Evolutionary conservation across 257 asterid species (phyloP).

Genomic region (Nemophila menziesii): DNA sequence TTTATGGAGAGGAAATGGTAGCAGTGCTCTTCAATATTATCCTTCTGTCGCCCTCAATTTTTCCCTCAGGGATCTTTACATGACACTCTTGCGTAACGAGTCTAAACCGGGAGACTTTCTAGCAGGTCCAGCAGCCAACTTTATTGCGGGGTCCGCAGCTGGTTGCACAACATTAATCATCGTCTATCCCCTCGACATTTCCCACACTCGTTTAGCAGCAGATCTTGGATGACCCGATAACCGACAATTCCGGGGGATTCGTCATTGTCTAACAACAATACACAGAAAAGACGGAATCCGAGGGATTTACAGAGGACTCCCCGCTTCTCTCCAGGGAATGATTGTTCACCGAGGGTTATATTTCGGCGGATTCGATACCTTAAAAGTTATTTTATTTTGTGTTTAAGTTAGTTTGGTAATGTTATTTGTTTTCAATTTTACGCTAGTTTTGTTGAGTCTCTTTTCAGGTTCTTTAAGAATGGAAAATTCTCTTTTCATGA

Average conservation of each 20-base stretch:
- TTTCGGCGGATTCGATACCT: conserved; percentile 80
- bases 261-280: conserved; percentile 60
- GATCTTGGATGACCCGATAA: conserved; percentile 67
- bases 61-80: conserved; percentile 92
- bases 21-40: conserved; percentile 86
- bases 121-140: conserved; percentile 66
- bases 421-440: too few species aligned
- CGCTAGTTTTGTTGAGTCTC: too few species aligned
- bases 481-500: too few species aligned
- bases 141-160: conserved; percentile 81
- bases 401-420: too few species aligned
- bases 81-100: conserved; percentile 51
- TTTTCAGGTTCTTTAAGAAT: too few species aligned
- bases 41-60: conserved; percentile 97
- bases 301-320: conserved; percentile 83
- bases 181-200: conserved; percentile 89
- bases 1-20: conserved; percentile 96
- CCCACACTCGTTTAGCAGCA: conserved; percentile 95
- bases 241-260: conserved; percentile 77
- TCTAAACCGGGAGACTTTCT: conserved; percentile 37
- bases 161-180: conserved; percentile 85
- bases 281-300: conserved; percentile 48
- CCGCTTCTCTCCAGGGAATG: conserved; percentile 94
- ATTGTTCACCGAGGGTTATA: conserved; percentile 79
- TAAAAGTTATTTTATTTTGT: too few species aligned